Evolutionary conservation across 2,329 filamentous ascomycete genomes (phyloP).

Genomic region (Triangularia verruculosa): DNA sequence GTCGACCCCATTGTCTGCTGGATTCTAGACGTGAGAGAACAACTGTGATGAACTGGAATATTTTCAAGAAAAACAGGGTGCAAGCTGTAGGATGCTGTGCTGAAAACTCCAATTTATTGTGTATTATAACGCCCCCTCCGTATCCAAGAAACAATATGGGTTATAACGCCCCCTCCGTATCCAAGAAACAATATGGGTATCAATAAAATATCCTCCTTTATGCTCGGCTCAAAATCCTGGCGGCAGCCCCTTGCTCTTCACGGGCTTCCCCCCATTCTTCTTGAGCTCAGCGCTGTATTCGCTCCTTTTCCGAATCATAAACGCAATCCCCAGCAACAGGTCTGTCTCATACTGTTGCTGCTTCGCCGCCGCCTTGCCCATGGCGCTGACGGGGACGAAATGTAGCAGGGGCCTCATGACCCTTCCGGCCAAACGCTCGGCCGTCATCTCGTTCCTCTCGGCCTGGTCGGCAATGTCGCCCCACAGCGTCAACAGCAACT

Average conservation of each 20-base stretch:
- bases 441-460: conserved; percentile 43
- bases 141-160: not conserved
- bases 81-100: not conserved
- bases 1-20: not conserved
- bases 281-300: conserved; percentile 34
- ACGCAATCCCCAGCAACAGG: conserved; percentile 42
- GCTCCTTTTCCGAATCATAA: conserved; percentile 42
- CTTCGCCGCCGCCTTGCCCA: conserved; percentile 11
- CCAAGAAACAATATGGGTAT: not conserved
- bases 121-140: not conserved
- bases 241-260: not conserved
- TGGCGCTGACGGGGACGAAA: conserved; percentile 8
- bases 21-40: too few relatives aligned
- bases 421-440: conserved; percentile 40
- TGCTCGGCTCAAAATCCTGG: not conserved
- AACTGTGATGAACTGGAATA: not conserved
- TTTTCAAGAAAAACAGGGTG: too few relatives aligned
- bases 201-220: not conserved
- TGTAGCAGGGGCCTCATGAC: conserved; percentile 42
- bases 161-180: not conserved
- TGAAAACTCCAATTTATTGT: not conserved
- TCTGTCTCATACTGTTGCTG: conserved; percentile 37
- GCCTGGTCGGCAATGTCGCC: conserved; percentile 40
- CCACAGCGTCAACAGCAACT: conserved; percentile 44
- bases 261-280: not conserved